These are phyloP conservation scores for Encephalitozoon hellem DNA, from an alignment of 371 early-diverging fungal species.

Conservation along the genomic window DNA sequence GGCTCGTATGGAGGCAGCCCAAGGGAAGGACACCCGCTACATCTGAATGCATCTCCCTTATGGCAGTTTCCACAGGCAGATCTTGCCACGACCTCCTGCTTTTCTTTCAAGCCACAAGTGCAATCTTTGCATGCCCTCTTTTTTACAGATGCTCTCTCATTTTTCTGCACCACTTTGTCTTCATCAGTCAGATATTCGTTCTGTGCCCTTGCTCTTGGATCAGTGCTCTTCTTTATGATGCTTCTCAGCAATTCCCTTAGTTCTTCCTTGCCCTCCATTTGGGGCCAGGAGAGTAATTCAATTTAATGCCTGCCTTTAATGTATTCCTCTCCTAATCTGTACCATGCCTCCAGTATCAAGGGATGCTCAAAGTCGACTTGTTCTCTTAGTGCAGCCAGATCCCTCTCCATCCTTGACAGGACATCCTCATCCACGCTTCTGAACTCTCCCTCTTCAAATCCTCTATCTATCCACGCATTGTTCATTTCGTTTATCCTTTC, in stretches of 20 bases:
- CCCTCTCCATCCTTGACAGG: neutral
- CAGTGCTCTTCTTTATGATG: neutral
- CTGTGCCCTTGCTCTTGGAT: neutral
- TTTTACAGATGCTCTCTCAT: neutral
- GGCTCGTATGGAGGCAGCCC: constrained; percentile 96
- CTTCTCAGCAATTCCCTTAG: neutral
- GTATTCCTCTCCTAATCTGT: neutral
- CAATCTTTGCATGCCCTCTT: constrained; percentile 52
- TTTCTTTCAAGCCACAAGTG: constrained; percentile 51
- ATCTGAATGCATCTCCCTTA: constrained; percentile 95
- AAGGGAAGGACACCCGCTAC: constrained; percentile 84
- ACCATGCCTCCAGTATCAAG: constrained; percentile 14
- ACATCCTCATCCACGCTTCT: neutral
- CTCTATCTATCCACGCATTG: neutral
- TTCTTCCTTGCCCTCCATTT: constrained; percentile 4
- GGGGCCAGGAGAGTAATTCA: neutral
- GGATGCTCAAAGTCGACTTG: neutral
- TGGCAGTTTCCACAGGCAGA: constrained; percentile 71
- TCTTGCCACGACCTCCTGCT: neutral
- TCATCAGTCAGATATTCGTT: neutral
- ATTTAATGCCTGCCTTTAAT: neutral
- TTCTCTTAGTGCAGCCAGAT: neutral
- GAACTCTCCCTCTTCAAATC: neutral
- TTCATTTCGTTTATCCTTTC: constrained; percentile 1
- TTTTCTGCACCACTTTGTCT: neutral